Percentiles rank a stretch among this genome's conserved stretches.
These are phyloP conservation scores for Leccinum rimulosum DNA, from an alignment of 768 basidiomycete species.

Conservation along the genomic window DNA sequence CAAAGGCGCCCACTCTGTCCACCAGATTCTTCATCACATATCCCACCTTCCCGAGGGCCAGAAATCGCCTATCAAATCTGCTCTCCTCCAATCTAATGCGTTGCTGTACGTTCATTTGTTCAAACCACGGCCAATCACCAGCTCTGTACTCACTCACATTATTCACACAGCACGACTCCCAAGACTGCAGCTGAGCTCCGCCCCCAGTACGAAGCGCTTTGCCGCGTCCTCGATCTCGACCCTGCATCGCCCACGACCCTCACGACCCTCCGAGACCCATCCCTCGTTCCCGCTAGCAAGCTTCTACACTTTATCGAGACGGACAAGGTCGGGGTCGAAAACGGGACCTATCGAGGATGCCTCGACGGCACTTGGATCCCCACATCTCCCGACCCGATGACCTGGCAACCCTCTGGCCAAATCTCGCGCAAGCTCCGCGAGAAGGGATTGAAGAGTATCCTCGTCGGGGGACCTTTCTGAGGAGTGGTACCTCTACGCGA, in stretches of 20 bases:
- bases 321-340: slow-evolving; percentile 46
- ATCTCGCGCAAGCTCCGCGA: slow-evolving; percentile 52
- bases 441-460: slow-evolving; percentile 59
- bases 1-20: slow-evolving; percentile 69
- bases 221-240: slow-evolving; percentile 53
- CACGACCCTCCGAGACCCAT: slow-evolving; percentile 47
- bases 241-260: slow-evolving; percentile 50
- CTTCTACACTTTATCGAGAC: slow-evolving; percentile 61
- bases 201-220: slow-evolving; percentile 64
- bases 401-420: slow-evolving; percentile 62
- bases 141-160: background rate
- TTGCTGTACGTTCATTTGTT: slow-evolving; percentile 48
- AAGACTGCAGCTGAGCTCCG: slow-evolving; percentile 58
- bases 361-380: slow-evolving; percentile 60
- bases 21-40: slow-evolving; percentile 69
- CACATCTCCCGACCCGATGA: slow-evolving; percentile 54
- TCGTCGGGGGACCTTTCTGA: slow-evolving; percentile 71
- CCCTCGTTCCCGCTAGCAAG: slow-evolving; percentile 43
- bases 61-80: slow-evolving; percentile 63
- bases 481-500: slow-evolving; percentile 78
- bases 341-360: slow-evolving; percentile 69
- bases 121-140: background rate
- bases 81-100: slow-evolving; percentile 70
- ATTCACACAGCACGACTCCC: slow-evolving; percentile 45
- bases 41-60: slow-evolving; percentile 57